A percentile compares a stretch with the other conserved stretches of the same genome.
Conservation (phyloP, 2,329 filamentous ascomycete genomes). For the Fusarium sp. region DNA sequence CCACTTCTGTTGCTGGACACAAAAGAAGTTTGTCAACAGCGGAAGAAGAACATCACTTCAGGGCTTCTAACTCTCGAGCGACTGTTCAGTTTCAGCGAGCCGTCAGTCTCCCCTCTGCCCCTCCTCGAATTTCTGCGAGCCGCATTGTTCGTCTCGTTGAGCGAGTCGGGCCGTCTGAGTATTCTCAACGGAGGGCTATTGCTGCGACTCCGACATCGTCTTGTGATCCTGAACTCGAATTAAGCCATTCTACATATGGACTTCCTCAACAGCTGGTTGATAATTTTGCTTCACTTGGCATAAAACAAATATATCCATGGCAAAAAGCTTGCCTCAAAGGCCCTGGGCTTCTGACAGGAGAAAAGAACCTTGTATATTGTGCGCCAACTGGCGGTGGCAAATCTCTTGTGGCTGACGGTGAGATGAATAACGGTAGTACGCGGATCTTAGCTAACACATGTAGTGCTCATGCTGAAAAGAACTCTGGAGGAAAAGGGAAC, state of each 20-base stretch:
- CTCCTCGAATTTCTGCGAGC: constrained; percentile 51
- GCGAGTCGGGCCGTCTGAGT: constrained; percentile 54
- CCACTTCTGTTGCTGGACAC: constrained; percentile 55
- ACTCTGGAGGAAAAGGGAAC: constrained; percentile 68
- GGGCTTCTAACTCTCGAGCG: not conserved
- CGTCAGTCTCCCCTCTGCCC: constrained; percentile 43
- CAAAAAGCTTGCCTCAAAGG: constrained; percentile 77
- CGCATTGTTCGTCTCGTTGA: constrained; percentile 52
- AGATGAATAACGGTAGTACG: constrained; percentile 23
- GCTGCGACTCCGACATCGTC: constrained; percentile 62
- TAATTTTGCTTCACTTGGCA: constrained; percentile 73
- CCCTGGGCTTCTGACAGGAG: constrained; percentile 69
- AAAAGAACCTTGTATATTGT: constrained; percentile 78
- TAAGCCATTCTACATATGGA: constrained; percentile 70
- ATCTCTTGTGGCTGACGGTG: constrained; percentile 72
- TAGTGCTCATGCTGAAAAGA: constrained; percentile 75
- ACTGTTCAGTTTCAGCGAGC: constrained; percentile 47
- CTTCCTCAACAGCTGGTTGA: constrained; percentile 66
- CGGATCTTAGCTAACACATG: constrained; percentile 22
- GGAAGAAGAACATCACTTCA: constrained; percentile 14
- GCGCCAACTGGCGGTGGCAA: constrained; percentile 82
- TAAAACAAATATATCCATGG: constrained; percentile 79
- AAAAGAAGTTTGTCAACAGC: constrained; percentile 53
- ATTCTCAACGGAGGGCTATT: constrained; percentile 63
- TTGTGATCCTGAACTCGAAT: constrained; percentile 63